Conservation (phyloP, 2,329 filamentous ascomycete species). For the Sclerotinia spermophila region DNA sequence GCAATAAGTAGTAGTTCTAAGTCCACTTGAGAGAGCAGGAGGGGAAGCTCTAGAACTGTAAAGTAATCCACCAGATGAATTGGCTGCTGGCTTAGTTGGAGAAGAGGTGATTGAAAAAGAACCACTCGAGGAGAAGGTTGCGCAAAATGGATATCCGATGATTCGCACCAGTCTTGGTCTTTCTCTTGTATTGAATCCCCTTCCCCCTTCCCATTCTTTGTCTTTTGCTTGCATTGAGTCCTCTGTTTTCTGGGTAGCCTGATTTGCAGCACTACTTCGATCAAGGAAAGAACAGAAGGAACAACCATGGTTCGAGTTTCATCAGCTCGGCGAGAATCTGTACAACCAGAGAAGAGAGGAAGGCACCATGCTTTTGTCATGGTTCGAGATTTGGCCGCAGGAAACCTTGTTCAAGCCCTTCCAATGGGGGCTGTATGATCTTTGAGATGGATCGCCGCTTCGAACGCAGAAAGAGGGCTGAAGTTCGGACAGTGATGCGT, state of each 20-base stretch:
- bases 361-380: constrained; percentile 20
- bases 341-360: neutral
- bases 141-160: too few relatives aligned
- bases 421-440: neutral
- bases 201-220: too few relatives aligned
- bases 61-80: too few relatives aligned
- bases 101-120: too few relatives aligned
- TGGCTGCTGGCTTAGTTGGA: too few relatives aligned
- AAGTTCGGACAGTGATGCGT: neutral
- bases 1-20: too few relatives aligned
- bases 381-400: neutral
- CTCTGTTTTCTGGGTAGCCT: neutral
- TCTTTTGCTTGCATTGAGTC: neutral
- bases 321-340: neutral
- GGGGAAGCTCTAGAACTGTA: too few relatives aligned
- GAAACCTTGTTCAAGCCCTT: neutral
- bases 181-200: too few relatives aligned
- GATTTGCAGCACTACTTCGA: neutral
- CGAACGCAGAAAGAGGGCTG: neutral
- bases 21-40: too few relatives aligned
- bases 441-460: neutral
- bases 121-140: too few relatives aligned
- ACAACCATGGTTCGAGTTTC: neutral
- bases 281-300: neutral
- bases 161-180: too few relatives aligned